Base-by-base conservation (phyloP, 139 green algal species). In the Zygnema circumcarinatum region DNA sequence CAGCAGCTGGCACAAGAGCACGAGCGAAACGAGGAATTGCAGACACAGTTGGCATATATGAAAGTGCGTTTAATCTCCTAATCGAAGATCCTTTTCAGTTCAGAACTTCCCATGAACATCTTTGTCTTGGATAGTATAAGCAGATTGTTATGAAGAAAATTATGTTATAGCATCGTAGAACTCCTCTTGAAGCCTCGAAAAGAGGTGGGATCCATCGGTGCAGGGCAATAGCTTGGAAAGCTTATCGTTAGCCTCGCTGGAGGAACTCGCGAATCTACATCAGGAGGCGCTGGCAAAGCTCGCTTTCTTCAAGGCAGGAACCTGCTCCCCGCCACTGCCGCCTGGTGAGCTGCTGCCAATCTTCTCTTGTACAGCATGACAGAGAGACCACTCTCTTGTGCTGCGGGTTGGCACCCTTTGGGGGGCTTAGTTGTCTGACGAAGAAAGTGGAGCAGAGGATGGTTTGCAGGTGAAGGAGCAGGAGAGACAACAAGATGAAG, bases 1-100 rank as follows among this genome's bases (percentile, higher is more conserved):
- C 39, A 29, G 39, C 38, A 84, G 76, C 76, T 54, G 76, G 35
- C 3, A 62, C 21, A 41, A 16, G 69, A 78, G 69, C 7, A 20
- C 3, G 16, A 78, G 16, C 69, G 69, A 3, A 39, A 41, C 69
- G 69, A 39, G 7, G 11, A 20, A 25, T 41, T 78, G 69, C 11
- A 78, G 69, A 16, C 69, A 41, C 35, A 78, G 3, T 52, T 78
- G 35, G 35, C 35, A 3, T 16, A 11, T 22, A 11, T 78, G 3
- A 78, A 78, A 16, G 69, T 78, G 69, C 47, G 16, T 16, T 25
- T 62, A n/a, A n/a, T n/a, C n/a, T n/a, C n/a, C n/a, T n/a, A n/a
- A n/a, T n/a, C n/a, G n/a, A n/a, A n/a, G n/a, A n/a, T n/a, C n/a
- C n/a, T n/a, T n/a, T n/a, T n/a, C n/a, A n/a, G n/a, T n/a, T n/a